Evolutionary conservation across 208 protist species (phyloP).

Genomic region (Leishmania major): DNA sequence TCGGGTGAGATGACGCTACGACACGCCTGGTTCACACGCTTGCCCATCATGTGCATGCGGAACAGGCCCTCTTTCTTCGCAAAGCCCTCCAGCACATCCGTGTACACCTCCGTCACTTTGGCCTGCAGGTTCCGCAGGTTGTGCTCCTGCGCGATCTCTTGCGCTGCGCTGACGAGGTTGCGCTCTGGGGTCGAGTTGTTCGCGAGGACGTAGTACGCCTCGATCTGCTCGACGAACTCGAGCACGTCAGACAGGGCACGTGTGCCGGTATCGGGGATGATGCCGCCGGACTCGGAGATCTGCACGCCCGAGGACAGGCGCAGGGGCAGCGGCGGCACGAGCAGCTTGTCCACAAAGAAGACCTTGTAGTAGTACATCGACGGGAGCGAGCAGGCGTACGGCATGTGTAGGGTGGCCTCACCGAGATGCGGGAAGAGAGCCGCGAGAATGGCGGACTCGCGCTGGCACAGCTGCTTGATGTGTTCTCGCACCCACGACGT

Average conservation of each 20-base stretch:
- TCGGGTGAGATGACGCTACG: slow-evolving; percentile 99
- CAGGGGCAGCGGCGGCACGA: slow-evolving; percentile 83
- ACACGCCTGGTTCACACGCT: slow-evolving; percentile 99
- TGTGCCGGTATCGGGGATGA: slow-evolving; percentile 74
- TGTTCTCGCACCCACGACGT: slow-evolving; percentile 66
- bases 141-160: slow-evolving; percentile 78
- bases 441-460: slow-evolving; percentile 64
- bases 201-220: slow-evolving; percentile 74
- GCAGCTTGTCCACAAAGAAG: slow-evolving; percentile 87
- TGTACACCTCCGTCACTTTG: slow-evolving; percentile 85
- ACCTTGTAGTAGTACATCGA: slow-evolving; percentile 73
- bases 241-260: slow-evolving; percentile 72
- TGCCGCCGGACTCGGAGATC: slow-evolving; percentile 61
- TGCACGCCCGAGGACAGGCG: slow-evolving; percentile 82
- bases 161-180: slow-evolving; percentile 42
- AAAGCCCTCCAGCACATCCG: slow-evolving; percentile 84
- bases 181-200: slow-evolving; percentile 63
- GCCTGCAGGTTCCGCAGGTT: slow-evolving; percentile 88
- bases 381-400: slow-evolving; percentile 53
- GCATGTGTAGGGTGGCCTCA: slow-evolving; percentile 65
- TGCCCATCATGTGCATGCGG: slow-evolving; percentile 99
- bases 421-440: slow-evolving; percentile 83
- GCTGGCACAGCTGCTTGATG: slow-evolving; percentile 83
- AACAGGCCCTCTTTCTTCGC: slow-evolving; percentile 99
- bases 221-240: slow-evolving; percentile 82